Evolutionary conservation across 257 asterid genomes (phyloP), one percentile per base, ranked within the genome.

Genomic region (Ligustrum vulgare): DNA sequence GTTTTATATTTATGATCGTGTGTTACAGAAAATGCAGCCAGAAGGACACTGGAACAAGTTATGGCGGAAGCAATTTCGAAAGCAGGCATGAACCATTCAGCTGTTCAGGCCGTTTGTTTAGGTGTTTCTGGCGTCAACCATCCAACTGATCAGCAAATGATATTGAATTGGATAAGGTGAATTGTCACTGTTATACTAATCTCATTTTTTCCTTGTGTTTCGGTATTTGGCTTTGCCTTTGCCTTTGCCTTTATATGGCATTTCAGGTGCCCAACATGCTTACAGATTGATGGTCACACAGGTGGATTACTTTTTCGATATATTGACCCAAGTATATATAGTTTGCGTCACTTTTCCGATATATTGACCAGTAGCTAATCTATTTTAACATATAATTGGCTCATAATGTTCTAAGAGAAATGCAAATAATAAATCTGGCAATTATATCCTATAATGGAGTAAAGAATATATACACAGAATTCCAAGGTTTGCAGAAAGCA

Each of bases 91-190:
- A 86, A 78, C 70, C 87, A 60, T 75, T 89, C 93, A 56, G 86
- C 84, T 71, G 98, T 94, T 80, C 81, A 81, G 78, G 98, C 98
- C 70, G 86, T 94, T 77, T 91, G 96, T 83, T 91, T 94, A 80
- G 97, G 97, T 63, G 88, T 94, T 79, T 94, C 99, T 39, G 99
- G 98, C 64, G 96, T 94, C 79, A 94, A 92, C 78, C 95, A 91
- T 85, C 92, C 90, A 12, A 87, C 80, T 6, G 99, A 94, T 84
- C 87, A 91, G 88, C 89, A 88, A 67, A 91, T 86, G 82, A 82
- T 92, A 76, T 73, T 87, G 80, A 91, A 80, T 72, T 92, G 98
- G 97, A 82, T 94, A 80, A 91, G 98, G 98, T 91, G 86, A 28
- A 54, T 31, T 65, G 71, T 45, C 39, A 22, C 39, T 79, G 71